Percentiles rank a stretch among this genome's conserved stretches.
Conservation (phyloP, 345 rosid genomes). For the Lumnitzera littorea region DNA sequence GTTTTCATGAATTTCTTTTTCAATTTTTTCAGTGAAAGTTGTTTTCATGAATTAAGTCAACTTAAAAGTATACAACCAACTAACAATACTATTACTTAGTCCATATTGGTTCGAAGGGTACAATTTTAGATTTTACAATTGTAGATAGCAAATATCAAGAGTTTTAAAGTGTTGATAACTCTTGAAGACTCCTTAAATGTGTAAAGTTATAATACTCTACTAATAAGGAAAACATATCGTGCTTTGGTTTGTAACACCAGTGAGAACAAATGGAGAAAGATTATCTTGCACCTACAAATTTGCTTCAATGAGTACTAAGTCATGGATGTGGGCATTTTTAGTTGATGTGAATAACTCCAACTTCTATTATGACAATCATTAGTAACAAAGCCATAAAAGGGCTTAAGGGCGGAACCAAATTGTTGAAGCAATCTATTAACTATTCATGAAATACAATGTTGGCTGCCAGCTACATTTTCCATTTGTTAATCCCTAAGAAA, state of each 20-base stretch:
- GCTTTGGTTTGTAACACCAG: constrained; percentile 14
- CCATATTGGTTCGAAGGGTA: constrained; percentile 2
- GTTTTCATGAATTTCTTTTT: no score
- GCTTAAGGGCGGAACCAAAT: no score
- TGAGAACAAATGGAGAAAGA: constrained; percentile 6
- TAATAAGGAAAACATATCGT: constrained; percentile 28
- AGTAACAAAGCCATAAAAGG: no score
- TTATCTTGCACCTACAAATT: constrained; percentile 16
- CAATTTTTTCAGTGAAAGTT: no score
- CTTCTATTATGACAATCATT: no score
- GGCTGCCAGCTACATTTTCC: no score
- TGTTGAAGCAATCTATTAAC: no score
- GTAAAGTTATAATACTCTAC: not conserved
- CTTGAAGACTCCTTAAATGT: not conserved
- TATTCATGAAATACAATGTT: no score
- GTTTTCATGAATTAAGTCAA: no score
- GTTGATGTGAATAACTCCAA: constrained; percentile 10
- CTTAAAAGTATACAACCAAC: no score
- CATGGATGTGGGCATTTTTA: constrained; percentile 11
- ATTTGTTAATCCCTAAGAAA: no score
- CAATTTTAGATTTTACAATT: constrained; percentile 28
- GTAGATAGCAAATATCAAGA: constrained; percentile 5
- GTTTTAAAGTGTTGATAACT: not conserved
- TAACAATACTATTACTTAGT: no score
- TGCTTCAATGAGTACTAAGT: constrained; percentile 11